Evolutionary conservation across 306 rosid species (phyloP).

Genomic region (Cucumis sativus): Cucumber_9930_V3 NC_026659.2:4106501-4107000

Average conservation of each 20-base stretch:
- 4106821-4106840: too few species aligned
- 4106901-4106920: too few species aligned
- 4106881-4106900: too few species aligned
- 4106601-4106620: constrained; percentile 33
- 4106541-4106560: constrained; percentile 47
- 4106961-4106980: too few species aligned
- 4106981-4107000: too few species aligned
- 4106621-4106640: constrained; percentile 13
- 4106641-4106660: constrained; percentile 1
- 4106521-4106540: constrained; percentile 38
- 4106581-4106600: constrained; percentile 39
- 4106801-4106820: too few species aligned
- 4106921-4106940: too few species aligned
- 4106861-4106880: too few species aligned
- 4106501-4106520: constrained; percentile 49
- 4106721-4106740: constrained; percentile 5
- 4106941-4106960: too few species aligned
- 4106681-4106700: constrained; percentile 11
- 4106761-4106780: constrained; percentile 23
- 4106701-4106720: constrained; percentile 6
- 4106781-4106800: background rate
- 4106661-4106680: constrained; percentile 9
- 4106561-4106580: constrained; percentile 37
- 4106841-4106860: too few species aligned
- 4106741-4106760: constrained; percentile 21